Base-by-base conservation (phyloP, 1,284 basidiomycete genomes). In the Trichosporon coremiiforme region DNA sequence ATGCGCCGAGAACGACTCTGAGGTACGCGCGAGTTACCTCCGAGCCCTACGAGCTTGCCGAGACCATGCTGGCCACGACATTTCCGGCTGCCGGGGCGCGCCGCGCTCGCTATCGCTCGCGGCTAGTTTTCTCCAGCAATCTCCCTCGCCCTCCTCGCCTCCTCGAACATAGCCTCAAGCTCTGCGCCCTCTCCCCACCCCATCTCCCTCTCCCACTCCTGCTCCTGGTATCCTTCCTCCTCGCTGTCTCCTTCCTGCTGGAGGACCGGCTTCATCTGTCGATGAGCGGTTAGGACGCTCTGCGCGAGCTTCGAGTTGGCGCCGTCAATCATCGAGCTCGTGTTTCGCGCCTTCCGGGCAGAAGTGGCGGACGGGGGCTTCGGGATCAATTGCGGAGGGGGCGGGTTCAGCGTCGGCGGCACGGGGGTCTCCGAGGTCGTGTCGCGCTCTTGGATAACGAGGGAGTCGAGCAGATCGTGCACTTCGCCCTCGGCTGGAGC, bases 151-250 rank as follows among this genome's bases (percentile, higher is more conserved):
- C 17, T 20, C 15, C 68, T 7, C 10, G 74, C 75, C 65, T 74
- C 64, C 20, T 70, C 75, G 63, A 78, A 78, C 65, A 77, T 66
- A 5, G 55, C 69, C 31, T 71, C 70, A 17, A 74, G 69, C 64
- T 78, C 77, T 1, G 60, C 68, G 41, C 73, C 76, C 17, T 65
- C 50, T 0, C 75, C 77, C 75, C 75, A 76, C 0, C 71, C 74
- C 73, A 78, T 72, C 12, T 57, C 71, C 68, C 67, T 71, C 22
- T 72, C 75, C 74, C 70, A 76, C 15, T 77, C 76, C 47, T 75
- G 74, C 64, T 78, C 76, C 22, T 53, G 64, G 2, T 53, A 72
- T 7, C 69, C 70, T 31, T 75, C 75, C 17, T 45, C 75, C 31
- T 73, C 71, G 66, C 67, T 71, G 64, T 68, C 65, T 15, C 29